Base-by-base conservation (phyloP, 768 basidiomycete genomes). In the Macrolepiota fuliginosa region DNA sequence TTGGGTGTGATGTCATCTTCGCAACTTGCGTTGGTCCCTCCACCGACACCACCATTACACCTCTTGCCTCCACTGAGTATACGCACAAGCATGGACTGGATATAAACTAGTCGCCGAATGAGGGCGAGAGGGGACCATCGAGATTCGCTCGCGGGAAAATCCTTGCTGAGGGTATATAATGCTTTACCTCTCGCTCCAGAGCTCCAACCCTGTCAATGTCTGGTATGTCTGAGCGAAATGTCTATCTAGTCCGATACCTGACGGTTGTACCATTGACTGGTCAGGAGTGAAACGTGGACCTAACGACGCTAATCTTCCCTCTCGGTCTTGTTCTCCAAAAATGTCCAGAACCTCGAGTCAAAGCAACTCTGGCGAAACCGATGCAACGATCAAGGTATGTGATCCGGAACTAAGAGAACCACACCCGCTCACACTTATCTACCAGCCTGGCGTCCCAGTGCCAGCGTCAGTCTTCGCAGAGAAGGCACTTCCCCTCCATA, bases 401-500 rank as follows among this genome's bases (percentile, higher is more conserved):
- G 42, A n/a, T 45, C 42, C 42, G 6, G 19, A 19, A 45, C 7
- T 45, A 2, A 17, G 42, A 19, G 42, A 9, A 7, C 42, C 7
- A 9, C 17, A 19, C 42, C 29, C 42, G 6, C n/a, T 7, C 13
- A 39, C n/a, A 57, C 42, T 29, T 25, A 6, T 17, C 17, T 19
- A 32, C 13, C 56, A 50, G 22, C 7, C 24, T 68, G 86, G 83
- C 71, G 13, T 79, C 0, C 75, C 76, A 39, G 70, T 87, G 49
- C 72, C 83, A 4, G 74, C 79, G 1, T 74, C 82, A 1, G 70
- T 74, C 10, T 91, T 91, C 77, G 86, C 82, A 66, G 73, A 79
- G n/a, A 81, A 81, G 59, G 91, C 91, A 7, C 72, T 85, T 15
- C 90, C 92, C 2, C 72, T 94, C 7, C 85, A 92, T 66, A 75